Base-by-base conservation (phyloP, 306 rosid genomes). In the Castanopsis chinensis region DNA sequence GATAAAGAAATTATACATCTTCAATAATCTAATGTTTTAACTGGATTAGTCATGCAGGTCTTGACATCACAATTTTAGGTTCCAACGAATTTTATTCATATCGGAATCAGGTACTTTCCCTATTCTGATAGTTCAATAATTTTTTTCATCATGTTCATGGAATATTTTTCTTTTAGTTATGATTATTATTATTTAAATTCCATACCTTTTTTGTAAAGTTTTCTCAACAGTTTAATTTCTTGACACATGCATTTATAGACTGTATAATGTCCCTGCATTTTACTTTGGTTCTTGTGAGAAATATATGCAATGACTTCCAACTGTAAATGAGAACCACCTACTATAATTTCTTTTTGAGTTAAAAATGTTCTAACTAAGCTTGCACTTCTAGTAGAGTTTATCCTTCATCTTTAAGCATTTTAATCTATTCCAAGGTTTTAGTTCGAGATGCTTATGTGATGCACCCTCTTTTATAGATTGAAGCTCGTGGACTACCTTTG, bases 61-160 rank as follows among this genome's bases (percentile, higher is more conserved):
- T 95, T 72, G 92, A 93, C 78, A 90, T 95, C 85, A 95, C 98
- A 45, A 90, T 95, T 83, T 83, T 95, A 87, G 99, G 99, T 69
- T 79, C 89, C 91, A 95, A 95, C 63, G 96, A 91, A 79, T 95
- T 95, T 65, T 95, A 95, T 85, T 95, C 98, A 3, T 95, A 91
- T 76, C 85, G 97, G 82, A 95, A 87, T 81, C 95, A 90, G 90
- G 98, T 95, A 85, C 73, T 77, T 80, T 53, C n/a, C 77, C 77
- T 32, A 56, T 25, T 8, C 52, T 72, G 15, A 67, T 8, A 8
- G 6, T 52, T 25, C 10, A 43, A 12, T 71, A 33, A 41, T 41
- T 53, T 14, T 45, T 1, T 51, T 56, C 17, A 19, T 59, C 55
- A 9, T 25, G 4, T 35, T 54, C 58, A 49, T 67, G 72, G 72